Evolutionary conservation across 2,329 filamentous ascomycete species (phyloP), one percentile per base, ranked within the genome.

Genomic region (Botrytis hyacinthi): DNA sequence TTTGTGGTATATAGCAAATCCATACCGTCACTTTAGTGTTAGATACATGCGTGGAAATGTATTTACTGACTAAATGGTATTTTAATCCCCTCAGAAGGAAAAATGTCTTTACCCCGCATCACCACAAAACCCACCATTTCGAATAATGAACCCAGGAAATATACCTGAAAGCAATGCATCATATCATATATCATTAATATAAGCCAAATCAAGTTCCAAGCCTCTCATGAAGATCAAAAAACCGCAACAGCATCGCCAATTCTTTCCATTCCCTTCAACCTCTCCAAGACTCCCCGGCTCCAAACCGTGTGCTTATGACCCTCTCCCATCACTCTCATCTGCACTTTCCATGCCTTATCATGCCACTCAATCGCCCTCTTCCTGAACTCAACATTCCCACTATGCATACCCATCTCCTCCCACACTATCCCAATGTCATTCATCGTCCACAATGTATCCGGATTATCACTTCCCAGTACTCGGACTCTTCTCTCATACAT

Each of bases 381-480:
- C 3, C 35, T 57, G 14, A 35, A 48, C 9, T 42, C 35, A 1
- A 16, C 5, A 68, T 16, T 20, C 6, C 35, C 48, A 57, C 51
- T 40, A 7, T 40, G 9, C 26, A 48, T 40, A 8, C 71, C 51
- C 20, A 72, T 12, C 9, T 48, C 32, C 22, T 69, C 71, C 71
- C 62, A 68, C 26, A 69, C 16, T 10, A 26, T 22, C 14, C 71
- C 71, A n/a, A 72, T 40, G 42, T 72, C 57, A 42, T 72, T 72
- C 71, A 68, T 69, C 20, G 71, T 51, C 71, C 71, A 72, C 51
- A 68, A 40, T 3, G 71, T 72, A 61, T 72, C 71, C 12, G 71
- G 62, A 48, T 72, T 72, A 9, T 35, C 32, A 6, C 26, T 37
- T 7, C 71, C 71, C 2, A 72, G 12, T 8, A 69, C 62, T 40